phyloP scores from a whole-genome alignment of 2,329 filamentous ascomycete species.

The Tolypocladium ophioglossoides region DNA sequence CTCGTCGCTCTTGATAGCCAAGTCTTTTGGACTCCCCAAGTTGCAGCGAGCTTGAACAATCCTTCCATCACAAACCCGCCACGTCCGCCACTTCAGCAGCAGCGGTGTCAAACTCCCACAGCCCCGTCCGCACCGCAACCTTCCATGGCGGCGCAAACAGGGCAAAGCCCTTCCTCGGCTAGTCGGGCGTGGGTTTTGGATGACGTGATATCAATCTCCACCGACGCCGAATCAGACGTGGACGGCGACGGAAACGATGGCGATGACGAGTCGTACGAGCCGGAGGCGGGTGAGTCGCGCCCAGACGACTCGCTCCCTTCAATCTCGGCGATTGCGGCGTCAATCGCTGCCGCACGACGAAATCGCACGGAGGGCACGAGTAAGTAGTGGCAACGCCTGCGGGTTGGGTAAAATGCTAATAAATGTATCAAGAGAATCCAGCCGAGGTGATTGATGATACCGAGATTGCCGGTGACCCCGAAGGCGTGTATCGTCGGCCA shows the following conservation, averaged over 20 bases:
- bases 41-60: neutral
- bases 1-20: too few relatives aligned
- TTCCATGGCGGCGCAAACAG: neutral
- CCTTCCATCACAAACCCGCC: neutral
- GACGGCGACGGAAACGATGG: neutral
- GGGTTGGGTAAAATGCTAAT: neutral
- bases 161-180: neutral
- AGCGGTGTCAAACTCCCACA: neutral
- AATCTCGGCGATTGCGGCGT: neutral
- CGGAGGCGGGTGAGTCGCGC: neutral
- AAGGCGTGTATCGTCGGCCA: neutral
- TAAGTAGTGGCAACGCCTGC: neutral
- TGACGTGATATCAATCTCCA: conserved; percentile 1
- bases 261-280: neutral
- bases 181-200: neutral
- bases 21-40: neutral
- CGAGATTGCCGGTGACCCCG: neutral
- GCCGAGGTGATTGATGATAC: neutral
- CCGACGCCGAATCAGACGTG: neutral
- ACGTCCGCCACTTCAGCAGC: neutral
- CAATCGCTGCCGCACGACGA: neutral
- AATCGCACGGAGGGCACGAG: neutral
- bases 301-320: neutral
- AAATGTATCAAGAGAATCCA: neutral
- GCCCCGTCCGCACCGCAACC: neutral